Conservation (phyloP, 306 rosid species). For the Cajanus cajan region DNA sequence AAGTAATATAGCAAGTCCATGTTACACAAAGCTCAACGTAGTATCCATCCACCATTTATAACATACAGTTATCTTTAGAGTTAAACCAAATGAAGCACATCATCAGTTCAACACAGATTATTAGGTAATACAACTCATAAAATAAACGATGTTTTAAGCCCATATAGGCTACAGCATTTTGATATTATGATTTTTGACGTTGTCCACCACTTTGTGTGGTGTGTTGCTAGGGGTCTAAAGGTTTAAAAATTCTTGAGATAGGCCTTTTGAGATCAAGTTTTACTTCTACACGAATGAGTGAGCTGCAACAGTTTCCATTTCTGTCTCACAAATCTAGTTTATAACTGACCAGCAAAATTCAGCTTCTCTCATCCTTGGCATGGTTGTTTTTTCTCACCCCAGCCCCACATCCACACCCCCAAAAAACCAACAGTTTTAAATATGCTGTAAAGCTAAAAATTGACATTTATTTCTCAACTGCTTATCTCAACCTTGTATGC, state of each 20-base stretch:
- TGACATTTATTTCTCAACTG: background rate
- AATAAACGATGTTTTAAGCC: background rate
- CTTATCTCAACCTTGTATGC: background rate
- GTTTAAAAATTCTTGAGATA: conserved; percentile 9
- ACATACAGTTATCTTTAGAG: background rate
- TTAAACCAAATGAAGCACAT: conserved; percentile 15
- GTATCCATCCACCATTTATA: conserved; percentile 27
- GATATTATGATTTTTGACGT: conserved; percentile 4
- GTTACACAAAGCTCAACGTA: conserved; percentile 23
- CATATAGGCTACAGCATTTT: background rate
- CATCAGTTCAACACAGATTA: background rate
- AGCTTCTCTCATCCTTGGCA: background rate
- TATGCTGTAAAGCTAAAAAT: background rate
- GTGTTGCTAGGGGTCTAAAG: background rate
- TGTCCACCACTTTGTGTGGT: background rate
- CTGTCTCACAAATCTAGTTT: background rate
- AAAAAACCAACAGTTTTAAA: background rate
- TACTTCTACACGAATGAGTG: background rate
- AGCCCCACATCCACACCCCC: background rate
- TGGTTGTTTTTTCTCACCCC: background rate
- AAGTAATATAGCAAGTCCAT: conserved; percentile 27
- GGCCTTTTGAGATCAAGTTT: background rate
- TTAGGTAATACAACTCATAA: conserved; percentile 17
- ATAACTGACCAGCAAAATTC: background rate
- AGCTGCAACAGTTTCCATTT: background rate